phyloP scores from a whole-genome alignment of 176 grass and related monocot genomes.

The Oryza australiensis region DNA sequence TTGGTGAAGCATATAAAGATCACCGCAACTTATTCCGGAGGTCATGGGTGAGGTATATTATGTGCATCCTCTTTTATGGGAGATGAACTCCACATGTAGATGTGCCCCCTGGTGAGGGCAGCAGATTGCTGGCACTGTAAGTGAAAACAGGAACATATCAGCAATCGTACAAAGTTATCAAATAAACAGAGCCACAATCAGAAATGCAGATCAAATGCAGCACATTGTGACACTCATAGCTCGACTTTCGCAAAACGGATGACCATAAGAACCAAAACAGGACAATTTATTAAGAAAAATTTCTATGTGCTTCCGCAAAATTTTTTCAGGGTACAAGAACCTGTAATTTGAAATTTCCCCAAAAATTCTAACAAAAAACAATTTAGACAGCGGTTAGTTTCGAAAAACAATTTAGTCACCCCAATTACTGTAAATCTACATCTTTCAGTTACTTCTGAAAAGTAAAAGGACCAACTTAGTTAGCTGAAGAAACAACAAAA shows the following conservation, averaged over 20 bases:
- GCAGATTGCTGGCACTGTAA: constrained; percentile 26
- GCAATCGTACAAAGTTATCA: not conserved
- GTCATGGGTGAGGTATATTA: constrained; percentile 37
- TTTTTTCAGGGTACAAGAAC: not conserved
- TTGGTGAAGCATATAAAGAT: constrained; percentile 59
- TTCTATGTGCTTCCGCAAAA: not conserved
- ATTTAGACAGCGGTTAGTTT: not conserved
- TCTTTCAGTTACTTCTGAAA: not conserved
- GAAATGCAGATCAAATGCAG: constrained; percentile 19
- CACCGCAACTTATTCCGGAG: constrained; percentile 48
- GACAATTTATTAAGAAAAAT: not conserved
- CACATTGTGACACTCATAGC: not conserved
- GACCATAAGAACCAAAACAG: not conserved
- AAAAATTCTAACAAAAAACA: constrained; percentile 11
- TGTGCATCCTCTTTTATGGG: constrained; percentile 25
- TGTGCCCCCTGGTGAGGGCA: constrained; percentile 23
- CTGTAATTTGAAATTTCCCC: not conserved
- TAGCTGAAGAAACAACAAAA: constrained; percentile 26
- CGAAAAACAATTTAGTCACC: not conserved
- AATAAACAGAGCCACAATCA: constrained; percentile 22
- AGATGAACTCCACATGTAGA: constrained; percentile 18
- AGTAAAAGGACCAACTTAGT: not conserved
- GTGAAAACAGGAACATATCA: constrained; percentile 27
- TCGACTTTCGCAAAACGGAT: not conserved
- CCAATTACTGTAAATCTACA: constrained; percentile 21